phyloP scores from a whole-genome alignment of 768 basidiomycete species.

The Tylopilus vinaceipallidus region DNA sequence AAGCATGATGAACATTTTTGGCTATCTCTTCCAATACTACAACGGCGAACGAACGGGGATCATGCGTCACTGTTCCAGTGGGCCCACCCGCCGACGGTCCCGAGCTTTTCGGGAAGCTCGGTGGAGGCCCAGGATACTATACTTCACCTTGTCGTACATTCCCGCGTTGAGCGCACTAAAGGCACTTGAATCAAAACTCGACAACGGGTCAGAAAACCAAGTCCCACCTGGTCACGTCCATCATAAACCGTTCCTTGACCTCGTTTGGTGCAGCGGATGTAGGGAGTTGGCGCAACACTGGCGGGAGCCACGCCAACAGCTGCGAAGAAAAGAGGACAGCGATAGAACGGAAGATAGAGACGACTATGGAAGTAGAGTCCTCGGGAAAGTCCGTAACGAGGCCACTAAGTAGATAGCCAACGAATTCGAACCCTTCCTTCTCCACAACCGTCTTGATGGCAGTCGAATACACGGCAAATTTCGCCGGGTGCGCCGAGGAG shows the following conservation, averaged over 20 bases:
- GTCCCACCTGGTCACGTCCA: conserved; percentile 72
- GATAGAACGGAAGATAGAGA: conserved; percentile 74
- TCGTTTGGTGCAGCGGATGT: conserved; percentile 54
- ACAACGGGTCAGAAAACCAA: background rate
- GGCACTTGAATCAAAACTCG: conserved; percentile 1
- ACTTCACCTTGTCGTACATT: conserved; percentile 81
- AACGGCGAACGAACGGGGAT: background rate
- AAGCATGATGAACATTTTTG: conserved; percentile 18
- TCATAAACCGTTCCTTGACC: conserved; percentile 70
- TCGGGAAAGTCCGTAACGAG: conserved; percentile 87
- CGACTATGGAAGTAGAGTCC: conserved; percentile 69
- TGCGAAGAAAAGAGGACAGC: conserved; percentile 65
- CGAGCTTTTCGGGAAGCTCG: conserved; percentile 73
- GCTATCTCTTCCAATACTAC: conserved; percentile 15
- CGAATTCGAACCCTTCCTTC: conserved; percentile 70
- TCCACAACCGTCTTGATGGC: conserved; percentile 61
- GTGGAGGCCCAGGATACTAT: conserved; percentile 67
- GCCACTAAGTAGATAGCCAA: conserved; percentile 69
- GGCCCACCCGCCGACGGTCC: conserved; percentile 49
- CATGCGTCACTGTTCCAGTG: conserved; percentile 29
- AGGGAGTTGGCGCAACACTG: conserved; percentile 70
- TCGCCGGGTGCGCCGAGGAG: conserved; percentile 50
- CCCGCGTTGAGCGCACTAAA: conserved; percentile 60
- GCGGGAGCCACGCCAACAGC: conserved; percentile 69
- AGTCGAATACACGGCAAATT: conserved; percentile 58